Evolutionary conservation across 306 rosid species (phyloP).

Genomic region (Lagenaria siceraria): DNA sequence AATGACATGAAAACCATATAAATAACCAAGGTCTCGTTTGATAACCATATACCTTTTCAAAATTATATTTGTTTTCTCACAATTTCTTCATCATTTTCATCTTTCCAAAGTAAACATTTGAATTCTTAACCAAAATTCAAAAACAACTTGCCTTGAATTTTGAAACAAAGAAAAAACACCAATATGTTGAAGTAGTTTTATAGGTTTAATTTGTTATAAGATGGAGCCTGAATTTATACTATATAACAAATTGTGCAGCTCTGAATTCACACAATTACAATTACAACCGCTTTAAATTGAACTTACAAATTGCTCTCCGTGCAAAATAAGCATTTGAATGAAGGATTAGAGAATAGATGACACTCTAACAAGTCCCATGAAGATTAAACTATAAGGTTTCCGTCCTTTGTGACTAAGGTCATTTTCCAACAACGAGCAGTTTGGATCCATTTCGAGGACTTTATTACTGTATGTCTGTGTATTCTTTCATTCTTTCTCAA

Average conservation of each 20-base stretch:
- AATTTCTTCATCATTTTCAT: background rate
- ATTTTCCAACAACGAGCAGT: background rate
- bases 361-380: background rate
- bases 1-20: background rate
- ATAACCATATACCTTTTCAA: background rate
- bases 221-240: background rate
- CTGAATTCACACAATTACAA: background rate
- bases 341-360: background rate
- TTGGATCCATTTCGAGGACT: too few species aligned
- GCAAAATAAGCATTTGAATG: background rate
- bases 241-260: background rate
- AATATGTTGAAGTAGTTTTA: background rate
- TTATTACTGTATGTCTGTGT: too few species aligned
- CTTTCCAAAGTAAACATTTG: background rate
- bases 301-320: background rate
- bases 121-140: background rate
- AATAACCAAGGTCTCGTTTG: background rate
- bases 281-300: background rate
- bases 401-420: background rate
- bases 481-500: too few species aligned
- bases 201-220: background rate
- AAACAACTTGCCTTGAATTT: background rate
- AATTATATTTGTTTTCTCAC: background rate
- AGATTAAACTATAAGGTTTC: background rate
- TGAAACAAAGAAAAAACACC: too few species aligned